Base-by-base conservation (phyloP, 148 eudicot species). In the Pharnaceum exiguum region DNA sequence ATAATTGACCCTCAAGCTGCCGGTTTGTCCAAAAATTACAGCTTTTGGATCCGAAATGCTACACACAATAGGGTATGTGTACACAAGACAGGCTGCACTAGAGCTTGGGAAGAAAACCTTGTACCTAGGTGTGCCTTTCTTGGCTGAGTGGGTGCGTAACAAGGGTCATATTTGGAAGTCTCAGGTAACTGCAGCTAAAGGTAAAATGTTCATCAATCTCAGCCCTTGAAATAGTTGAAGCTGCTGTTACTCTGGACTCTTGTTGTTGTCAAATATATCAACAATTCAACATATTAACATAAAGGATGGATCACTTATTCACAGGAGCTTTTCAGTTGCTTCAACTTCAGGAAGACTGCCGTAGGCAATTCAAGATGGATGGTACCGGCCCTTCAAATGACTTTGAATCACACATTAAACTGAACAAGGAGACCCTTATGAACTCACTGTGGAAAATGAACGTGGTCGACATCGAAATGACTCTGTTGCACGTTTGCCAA, bases 161-260 rank as follows among this genome's bases (percentile, higher is more conserved):
- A 88, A 85, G 72, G 98, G 98, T 17, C 98, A 88, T 54, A 71
- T 93, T 57, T 85, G 94, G 94, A 88, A 85, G 27, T 85, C 98
- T 57, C 98, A 93, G 52, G 62, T 93, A 1, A 88, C 95, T 48
- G 96, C 98, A 55, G 96, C 98, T 12, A 93, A 79, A 77, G 96
- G 97, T 90, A 79, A 7, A n/a, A 5, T 19, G n/a, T n/a, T 9
- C 30, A 30, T 3, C 23, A 29, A 39, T 1, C 13, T 22, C 32
- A 36, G 37, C 29, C 35, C 31, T 42, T 15, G 4, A 10, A 18
- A 27, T 1, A 37, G 19, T 7, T 11, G 32, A 59, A 31, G 27
- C 5, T 18, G 24, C 15, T n/a, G 24, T 13, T 11, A 8, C 28
- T 19, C 10, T 6, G 27, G n/a, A n/a, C n/a, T n/a, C 24, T 26